These are phyloP conservation scores for Haberlea rhodopensis DNA, from an alignment of 257 asterid genomes.

Conservation along the genomic window DNA sequence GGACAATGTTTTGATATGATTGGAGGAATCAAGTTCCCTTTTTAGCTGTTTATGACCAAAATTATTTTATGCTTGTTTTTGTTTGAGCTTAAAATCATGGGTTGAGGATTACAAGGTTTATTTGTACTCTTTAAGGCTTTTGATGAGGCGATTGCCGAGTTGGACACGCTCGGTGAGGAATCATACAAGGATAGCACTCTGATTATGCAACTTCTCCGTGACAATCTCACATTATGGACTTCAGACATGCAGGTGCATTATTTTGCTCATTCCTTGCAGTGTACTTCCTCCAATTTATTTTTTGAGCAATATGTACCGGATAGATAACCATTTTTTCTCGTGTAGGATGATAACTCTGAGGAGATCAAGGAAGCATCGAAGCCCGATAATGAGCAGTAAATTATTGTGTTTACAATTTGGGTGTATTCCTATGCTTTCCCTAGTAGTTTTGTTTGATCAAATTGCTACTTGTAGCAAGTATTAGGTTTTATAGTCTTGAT, in stretches of 20 bases:
- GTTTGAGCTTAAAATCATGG: neutral
- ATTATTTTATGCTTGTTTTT: slow-evolving; percentile 2
- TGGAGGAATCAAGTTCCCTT: too few relatives aligned
- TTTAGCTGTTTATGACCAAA: too few relatives aligned
- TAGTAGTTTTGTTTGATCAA: slow-evolving; percentile 14
- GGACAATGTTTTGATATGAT: too few relatives aligned
- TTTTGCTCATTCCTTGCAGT: neutral
- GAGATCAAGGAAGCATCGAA: too few relatives aligned
- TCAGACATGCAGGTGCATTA: slow-evolving; percentile 51
- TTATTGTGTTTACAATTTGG: slow-evolving; percentile 22
- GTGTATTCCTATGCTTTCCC: slow-evolving; percentile 36
- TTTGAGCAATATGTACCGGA: neutral
- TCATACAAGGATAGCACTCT: too few relatives aligned
- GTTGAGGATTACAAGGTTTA: neutral
- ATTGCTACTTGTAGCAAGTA: slow-evolving; percentile 29
- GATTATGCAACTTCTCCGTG: slow-evolving; percentile 63
- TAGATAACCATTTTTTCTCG: slow-evolving; percentile 34
- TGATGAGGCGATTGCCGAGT: slow-evolving; percentile 58
- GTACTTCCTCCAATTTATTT: neutral
- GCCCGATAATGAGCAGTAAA: slow-evolving; percentile 43
- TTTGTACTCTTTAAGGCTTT: slow-evolving; percentile 37
- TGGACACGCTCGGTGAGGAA: too few relatives aligned
- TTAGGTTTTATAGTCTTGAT: slow-evolving; percentile 24
- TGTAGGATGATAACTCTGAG: too few relatives aligned
- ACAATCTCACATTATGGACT: slow-evolving; percentile 61